Percentiles rank a stretch among this genome's conserved stretches.
These are phyloP conservation scores for Fusarium annulatum DNA, from an alignment of 2,329 filamentous ascomycete species.

Conservation along the genomic window DNA sequence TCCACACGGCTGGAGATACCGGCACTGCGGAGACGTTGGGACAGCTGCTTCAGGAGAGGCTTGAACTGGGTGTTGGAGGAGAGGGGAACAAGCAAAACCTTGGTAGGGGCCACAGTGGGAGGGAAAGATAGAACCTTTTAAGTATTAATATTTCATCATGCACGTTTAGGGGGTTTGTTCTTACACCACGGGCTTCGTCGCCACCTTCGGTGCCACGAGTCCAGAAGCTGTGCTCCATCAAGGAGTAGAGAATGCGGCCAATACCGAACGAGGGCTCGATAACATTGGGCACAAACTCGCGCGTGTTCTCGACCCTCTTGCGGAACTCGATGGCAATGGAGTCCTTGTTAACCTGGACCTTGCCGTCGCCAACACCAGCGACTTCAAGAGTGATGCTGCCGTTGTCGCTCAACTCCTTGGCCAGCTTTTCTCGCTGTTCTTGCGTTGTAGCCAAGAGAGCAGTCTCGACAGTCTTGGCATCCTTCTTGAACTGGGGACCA, in stretches of 20 bases:
- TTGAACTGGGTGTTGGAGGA: constrained; percentile 84
- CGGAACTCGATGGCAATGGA: constrained; percentile 86
- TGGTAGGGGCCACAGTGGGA: constrained; percentile 85
- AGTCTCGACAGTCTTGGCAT: constrained; percentile 85
- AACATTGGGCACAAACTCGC: constrained; percentile 94
- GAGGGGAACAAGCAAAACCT: constrained; percentile 91
- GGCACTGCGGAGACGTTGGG: constrained; percentile 77
- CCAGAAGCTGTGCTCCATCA: constrained; percentile 98
- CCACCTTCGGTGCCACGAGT: constrained; percentile 72
- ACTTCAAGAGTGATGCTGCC: constrained; percentile 85
- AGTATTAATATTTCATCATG: constrained; percentile 35
- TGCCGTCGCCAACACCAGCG: constrained; percentile 72
- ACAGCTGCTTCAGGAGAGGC: constrained; percentile 78
- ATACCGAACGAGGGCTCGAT: constrained; percentile 99
- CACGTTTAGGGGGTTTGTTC: constrained; percentile 59
- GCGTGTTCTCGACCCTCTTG: constrained; percentile 82
- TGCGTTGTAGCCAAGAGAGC: constrained; percentile 82
- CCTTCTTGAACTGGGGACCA: constrained; percentile 94
- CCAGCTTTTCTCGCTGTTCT: constrained; percentile 82
- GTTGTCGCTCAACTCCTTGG: constrained; percentile 76
- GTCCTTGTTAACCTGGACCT: constrained; percentile 82
- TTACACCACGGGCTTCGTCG: constrained; percentile 84
- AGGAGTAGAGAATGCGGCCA: constrained; percentile 89
- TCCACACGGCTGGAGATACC: constrained; percentile 89
- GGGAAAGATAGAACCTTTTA: constrained; percentile 64